Evolutionary conservation across 1,284 basidiomycete genomes (phyloP).

Genomic region (Puccinia triticina): DNA sequence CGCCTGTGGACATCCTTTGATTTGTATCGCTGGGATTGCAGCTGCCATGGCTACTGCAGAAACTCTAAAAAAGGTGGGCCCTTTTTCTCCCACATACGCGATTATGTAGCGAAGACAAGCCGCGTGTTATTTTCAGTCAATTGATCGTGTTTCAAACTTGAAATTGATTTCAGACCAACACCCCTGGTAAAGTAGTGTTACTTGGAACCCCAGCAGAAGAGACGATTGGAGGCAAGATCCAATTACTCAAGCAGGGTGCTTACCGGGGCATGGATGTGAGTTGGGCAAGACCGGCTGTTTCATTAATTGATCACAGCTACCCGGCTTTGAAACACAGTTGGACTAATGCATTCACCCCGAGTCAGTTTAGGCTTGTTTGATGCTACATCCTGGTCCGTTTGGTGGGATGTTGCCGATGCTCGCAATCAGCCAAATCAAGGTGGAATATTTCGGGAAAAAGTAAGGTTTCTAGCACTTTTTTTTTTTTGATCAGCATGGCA

Average conservation of each 20-base stretch:
- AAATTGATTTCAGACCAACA: constrained; percentile 63
- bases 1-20: constrained; percentile 70
- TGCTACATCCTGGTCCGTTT: constrained; percentile 46
- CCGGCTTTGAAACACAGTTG: neutral
- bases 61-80: constrained; percentile 64
- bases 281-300: constrained; percentile 65
- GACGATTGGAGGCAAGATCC: constrained; percentile 74
- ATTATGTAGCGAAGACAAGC: neutral
- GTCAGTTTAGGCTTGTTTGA: constrained; percentile 46
- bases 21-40: constrained; percentile 77
- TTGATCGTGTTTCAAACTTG: constrained; percentile 2
- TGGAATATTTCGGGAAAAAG: constrained; percentile 51
- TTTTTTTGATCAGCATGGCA: too few species aligned
- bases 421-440: constrained; percentile 69
- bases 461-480: too few species aligned
- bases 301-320: neutral
- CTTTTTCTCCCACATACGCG: neutral
- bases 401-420: constrained; percentile 46
- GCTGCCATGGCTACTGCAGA: constrained; percentile 73
- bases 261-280: constrained; percentile 77
- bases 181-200: constrained; percentile 74
- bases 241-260: constrained; percentile 71
- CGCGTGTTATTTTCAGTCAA: neutral
- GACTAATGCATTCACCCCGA: neutral
- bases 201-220: constrained; percentile 89